These are phyloP conservation scores for Cardiospermum halicacabum DNA, from an alignment of 345 rosid genomes.

Conservation along the genomic window DNA sequence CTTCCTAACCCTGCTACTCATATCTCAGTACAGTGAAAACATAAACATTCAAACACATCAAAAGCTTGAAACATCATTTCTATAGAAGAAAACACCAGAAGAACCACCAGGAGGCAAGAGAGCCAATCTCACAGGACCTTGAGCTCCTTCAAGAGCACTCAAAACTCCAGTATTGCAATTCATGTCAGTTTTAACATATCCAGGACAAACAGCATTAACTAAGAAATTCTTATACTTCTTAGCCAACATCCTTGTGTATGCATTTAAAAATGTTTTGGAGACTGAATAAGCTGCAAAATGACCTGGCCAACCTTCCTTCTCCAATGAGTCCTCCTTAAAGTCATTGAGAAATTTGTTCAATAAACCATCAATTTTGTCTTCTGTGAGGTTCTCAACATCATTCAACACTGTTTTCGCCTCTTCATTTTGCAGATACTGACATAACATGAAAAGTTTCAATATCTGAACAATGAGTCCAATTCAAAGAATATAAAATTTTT, in stretches of 20 bases:
- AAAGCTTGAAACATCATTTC: constrained; percentile 2
- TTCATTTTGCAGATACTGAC: constrained; percentile 21
- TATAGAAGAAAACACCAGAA: constrained; percentile 29
- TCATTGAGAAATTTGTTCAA: constrained; percentile 21
- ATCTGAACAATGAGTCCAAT: no score
- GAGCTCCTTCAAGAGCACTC: constrained; percentile 30
- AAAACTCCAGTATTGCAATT: constrained; percentile 19
- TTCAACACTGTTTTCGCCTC: constrained; percentile 24
- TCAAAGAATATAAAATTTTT: no score
- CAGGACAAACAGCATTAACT: constrained; percentile 35
- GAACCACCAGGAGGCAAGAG: constrained; percentile 27
- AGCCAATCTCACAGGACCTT: constrained; percentile 25
- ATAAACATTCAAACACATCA: no score
- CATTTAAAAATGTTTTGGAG: constrained; percentile 28
- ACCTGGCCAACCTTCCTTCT: constrained; percentile 34
- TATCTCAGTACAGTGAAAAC: no score
- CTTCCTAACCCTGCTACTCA: no score
- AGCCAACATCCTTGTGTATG: constrained; percentile 38
- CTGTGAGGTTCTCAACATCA: constrained; percentile 23
- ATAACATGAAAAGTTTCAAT: neutral
- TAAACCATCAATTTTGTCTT: constrained; percentile 28
- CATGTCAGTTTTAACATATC: constrained; percentile 31
- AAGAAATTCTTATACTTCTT: constrained; percentile 19
- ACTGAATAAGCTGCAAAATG: constrained; percentile 20
- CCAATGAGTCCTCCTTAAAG: constrained; percentile 25